Base-by-base conservation (phyloP, 116 monocot species). In the Thalassia testudinum region DNA sequence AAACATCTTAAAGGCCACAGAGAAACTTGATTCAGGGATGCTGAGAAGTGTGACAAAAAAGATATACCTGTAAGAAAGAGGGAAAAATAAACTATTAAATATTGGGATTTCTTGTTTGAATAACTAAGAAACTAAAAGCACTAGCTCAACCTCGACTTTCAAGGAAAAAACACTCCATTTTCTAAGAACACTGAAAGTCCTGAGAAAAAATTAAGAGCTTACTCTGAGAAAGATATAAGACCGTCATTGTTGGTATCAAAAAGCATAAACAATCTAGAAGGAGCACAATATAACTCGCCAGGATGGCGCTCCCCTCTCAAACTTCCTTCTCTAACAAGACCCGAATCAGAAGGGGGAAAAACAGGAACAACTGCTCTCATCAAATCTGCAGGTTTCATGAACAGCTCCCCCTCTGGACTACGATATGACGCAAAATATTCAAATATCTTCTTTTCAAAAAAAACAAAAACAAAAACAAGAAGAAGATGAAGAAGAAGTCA, bases 301-400 rank as follows among this genome's bases (percentile, higher is more conserved):
- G 82, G 89, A 38, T 37, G 59, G n/a, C 49, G 76, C 27, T 97
- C 97, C 22, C 97, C 97, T 65, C 81, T 85, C 22, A 97, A 52
- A 71, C 56, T 56, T 24, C 97, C 97, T 70, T 79, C 85, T 67
- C 79, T 79, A 44, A 97, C 61, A 17, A 62, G 24, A 42, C 74
- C 59, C 2, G 97, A 89, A 47, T 82, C 97, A 37, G 85, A 97
- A 52, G 89, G 82, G 60, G 97, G 97, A 52, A 89, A 88, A 11
- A 97, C 97, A 49, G 97, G 89, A 52, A 97, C 75, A 51, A 85
- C 63, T 20, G 97, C 97, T 66, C 97, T 69, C 97, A 97, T 89
- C 55, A 97, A 68, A 77, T 97, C 97, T 51, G 74, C 66, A 22
- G 97, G 85, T 37, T 72, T 57, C 97, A 97, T 97, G 56, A 75